Base-by-base conservation (phyloP, 176 grass and related monocot genomes). In the Stipa capillata region DNA sequence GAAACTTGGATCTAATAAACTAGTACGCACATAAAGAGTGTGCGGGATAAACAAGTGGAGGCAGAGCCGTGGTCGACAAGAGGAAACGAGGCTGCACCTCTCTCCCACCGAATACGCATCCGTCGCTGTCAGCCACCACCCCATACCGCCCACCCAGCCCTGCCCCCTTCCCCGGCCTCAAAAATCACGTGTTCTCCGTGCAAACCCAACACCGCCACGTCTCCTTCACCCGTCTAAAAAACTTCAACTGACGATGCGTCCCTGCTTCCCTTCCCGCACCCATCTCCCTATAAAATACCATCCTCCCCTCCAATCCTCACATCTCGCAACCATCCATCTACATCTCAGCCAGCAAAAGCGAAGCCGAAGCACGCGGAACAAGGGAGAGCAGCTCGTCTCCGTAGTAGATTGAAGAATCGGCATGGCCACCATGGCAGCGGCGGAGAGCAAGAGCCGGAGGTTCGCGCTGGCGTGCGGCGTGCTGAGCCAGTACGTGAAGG, bases 401-500 rank as follows among this genome's bases (percentile, higher is more conserved):
- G n/a, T n/a, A n/a, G n/a, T n/a, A n/a, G n/a, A n/a, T n/a, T n/a
- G n/a, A 9, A 10, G 9, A 8, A 52, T 6, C 48, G 60, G 29
- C 4, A 5, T 40, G 53, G 87, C 82, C n/a, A n/a, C n/a, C 43
- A 76, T 84, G 77, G 82, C 81, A 3, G 74, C 70, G 6, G 13
- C 77, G 63, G 82, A 76, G 6, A 72, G 36, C n/a, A 89, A 86
- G 90, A 97, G 83, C 64, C 23, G 90, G 69, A 93, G 85, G 72
- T 97, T 97, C 61, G 90, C 93, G 18, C 35, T 93, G 73, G 82
- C 93, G 43, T 97, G 93, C 72, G 87, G 88, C 6, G 90, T 89
- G 40, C 93, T 97, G 6, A 91, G 93, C 88, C 87, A 97, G 83
- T 97, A 90, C 80, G 82, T 97, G 14, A 97, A 90, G 90, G 88